Evolutionary conservation across 768 basidiomycete species (phyloP).

Genomic region (Mrakia frigida): DNA sequence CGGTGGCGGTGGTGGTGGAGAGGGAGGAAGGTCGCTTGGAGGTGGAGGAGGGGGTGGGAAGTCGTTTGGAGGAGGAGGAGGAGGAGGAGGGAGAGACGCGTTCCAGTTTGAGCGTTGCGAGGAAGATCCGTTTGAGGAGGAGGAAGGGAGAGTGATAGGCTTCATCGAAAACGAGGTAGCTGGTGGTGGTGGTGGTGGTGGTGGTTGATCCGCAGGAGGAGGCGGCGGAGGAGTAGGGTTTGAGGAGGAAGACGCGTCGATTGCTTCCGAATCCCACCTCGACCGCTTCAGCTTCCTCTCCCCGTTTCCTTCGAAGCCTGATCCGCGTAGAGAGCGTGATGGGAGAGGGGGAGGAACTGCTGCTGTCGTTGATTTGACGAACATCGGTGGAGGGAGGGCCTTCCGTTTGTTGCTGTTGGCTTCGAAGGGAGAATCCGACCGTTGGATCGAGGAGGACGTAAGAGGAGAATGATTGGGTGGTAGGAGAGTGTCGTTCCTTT

Average conservation of each 20-base stretch:
- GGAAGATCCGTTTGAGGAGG: background rate
- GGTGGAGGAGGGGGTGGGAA: background rate
- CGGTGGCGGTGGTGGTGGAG: background rate
- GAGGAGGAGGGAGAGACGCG: background rate
- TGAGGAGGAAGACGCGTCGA: too few relatives aligned
- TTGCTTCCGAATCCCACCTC: constrained; percentile 10
- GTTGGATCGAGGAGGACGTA: constrained; percentile 10
- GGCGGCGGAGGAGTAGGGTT: background rate
- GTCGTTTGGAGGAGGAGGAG: background rate
- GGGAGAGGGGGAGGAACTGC: background rate
- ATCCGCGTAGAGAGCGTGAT: background rate
- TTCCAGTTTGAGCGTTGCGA: background rate
- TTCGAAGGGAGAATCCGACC: background rate
- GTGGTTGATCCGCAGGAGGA: background rate
- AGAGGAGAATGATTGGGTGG: constrained; percentile 29
- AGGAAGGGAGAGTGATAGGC: background rate
- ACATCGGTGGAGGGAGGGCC: background rate
- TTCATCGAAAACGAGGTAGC: background rate
- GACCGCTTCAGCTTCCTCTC: constrained; percentile 8
- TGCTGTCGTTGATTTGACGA: constrained; percentile 64
- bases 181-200: background rate
- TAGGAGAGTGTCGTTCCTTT: background rate
- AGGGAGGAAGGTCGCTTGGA: background rate
- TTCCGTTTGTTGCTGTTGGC: background rate
- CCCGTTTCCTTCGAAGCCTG: background rate